Percentiles rank a stretch among this genome's conserved stretches.
Evolutionary conservation across 805 yeast genomes (phyloP).

Genomic region (Hanseniaspora nectarophila): DNA sequence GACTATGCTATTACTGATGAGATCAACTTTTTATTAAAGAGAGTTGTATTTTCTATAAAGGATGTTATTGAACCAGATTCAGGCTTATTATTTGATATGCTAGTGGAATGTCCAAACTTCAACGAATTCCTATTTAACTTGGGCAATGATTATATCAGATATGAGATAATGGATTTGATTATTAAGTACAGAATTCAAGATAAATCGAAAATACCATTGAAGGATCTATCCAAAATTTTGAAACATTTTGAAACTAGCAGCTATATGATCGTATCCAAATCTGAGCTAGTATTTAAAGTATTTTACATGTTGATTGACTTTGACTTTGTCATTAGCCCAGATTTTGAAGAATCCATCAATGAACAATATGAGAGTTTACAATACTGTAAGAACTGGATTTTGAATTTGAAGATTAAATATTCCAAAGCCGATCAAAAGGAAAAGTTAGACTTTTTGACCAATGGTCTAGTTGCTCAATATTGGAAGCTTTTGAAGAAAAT

Average conservation of each 20-base stretch:
- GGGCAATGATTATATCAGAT: slow-evolving; percentile 2
- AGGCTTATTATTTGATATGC: neutral
- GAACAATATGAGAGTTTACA: slow-evolving; percentile 7
- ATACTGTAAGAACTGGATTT: slow-evolving; percentile 9
- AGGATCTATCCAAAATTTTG: neutral
- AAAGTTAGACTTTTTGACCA: slow-evolving; percentile 1
- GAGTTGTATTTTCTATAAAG: neutral
- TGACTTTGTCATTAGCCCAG: slow-evolving; percentile 27
- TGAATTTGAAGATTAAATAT: neutral
- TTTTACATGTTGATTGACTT: slow-evolving; percentile 49
- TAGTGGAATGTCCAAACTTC: slow-evolving; percentile 1
- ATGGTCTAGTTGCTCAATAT: slow-evolving; percentile 34
- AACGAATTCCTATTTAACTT: slow-evolving; percentile 6
- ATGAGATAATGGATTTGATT: slow-evolving; percentile 9
- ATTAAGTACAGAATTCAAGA: neutral
- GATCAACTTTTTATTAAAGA: slow-evolving; percentile 6
- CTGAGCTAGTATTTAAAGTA: slow-evolving; percentile 56
- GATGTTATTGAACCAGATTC: neutral
- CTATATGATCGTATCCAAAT: slow-evolving; percentile 32
- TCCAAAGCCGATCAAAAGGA: slow-evolving; percentile 1
- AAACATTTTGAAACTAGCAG: slow-evolving; percentile 15
- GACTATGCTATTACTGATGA: slow-evolving; percentile 24
- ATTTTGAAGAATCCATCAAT: neutral
- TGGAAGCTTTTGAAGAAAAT: slow-evolving; percentile 23
- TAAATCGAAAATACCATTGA: neutral